Evolutionary conservation across 768 basidiomycete species (phyloP), one percentile per base, ranked within the genome.

Genomic region (Hortiboletus flavorubellus): DNA sequence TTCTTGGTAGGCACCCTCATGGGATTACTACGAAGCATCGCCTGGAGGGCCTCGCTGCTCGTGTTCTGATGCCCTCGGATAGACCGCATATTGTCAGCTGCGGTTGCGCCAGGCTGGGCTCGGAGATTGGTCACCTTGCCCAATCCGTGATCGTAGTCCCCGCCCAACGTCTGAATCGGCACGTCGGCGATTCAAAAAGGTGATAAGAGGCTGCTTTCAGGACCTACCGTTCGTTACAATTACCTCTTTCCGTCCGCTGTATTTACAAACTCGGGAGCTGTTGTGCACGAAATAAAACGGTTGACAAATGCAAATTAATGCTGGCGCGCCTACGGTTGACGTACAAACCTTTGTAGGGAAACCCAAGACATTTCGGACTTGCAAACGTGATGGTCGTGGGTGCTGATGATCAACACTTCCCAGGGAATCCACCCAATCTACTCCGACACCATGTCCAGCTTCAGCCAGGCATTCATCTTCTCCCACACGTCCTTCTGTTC

Each of bases 401-500:
- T 18, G 16, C 10, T 30, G 21, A 16, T 7, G 21, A 14, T 33
- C 8, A 14, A n/a, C 23, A 23, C 43, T 34, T 33, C 39, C 8
- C 35, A 53, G 21, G 21, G 16, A 29, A 9, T 50, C 34, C 34
- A 21, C 46, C 3, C 18, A 18, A 29, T 37, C 34, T 58, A 56
- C 56, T 60, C 60, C 47, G 61, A 55, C 30, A 31, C 37, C 26
- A 30, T 16, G 21, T 56, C 44, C 34, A 51, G 11, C 44, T 35
- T 44, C 50, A 87, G 61, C 88, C 87, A 91, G 5, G 50, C 69
- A 63, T 84, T 84, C 73, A 89, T 75, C 60, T 73, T 69, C 29
- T 69, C 68, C 89, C 89, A 91, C 12, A 89, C 70, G 7, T 62
- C 70, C 46, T 71, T 65, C 64, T 86, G 84, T 66, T 86, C 85